Conservation (phyloP, 768 basidiomycete genomes). For the Tulasnella calospora region DNA sequence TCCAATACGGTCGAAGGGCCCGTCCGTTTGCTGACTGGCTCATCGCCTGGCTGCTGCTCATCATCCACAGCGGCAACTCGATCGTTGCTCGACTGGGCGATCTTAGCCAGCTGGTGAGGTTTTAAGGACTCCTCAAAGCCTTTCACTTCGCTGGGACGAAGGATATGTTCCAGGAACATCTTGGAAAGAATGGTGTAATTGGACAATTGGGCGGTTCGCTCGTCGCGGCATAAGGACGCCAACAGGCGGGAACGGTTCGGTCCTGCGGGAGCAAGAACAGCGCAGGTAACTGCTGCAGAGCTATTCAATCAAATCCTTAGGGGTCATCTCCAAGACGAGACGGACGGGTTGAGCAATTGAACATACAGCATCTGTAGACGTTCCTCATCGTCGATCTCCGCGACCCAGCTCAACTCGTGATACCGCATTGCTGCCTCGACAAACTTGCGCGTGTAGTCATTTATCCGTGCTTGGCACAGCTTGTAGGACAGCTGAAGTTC, state of each 20-base stretch:
- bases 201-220: constrained; percentile 72
- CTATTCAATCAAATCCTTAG: constrained; percentile 41
- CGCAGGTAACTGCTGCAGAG: constrained; percentile 88
- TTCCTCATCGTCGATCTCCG: constrained; percentile 90
- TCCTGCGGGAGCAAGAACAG: constrained; percentile 93
- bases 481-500: constrained; percentile 81
- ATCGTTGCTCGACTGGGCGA: constrained; percentile 79
- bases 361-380: constrained; percentile 83
- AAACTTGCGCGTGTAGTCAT: constrained; percentile 88
- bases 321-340: neutral
- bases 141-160: constrained; percentile 82
- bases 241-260: constrained; percentile 92
- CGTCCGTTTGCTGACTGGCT: constrained; percentile 61
- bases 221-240: constrained; percentile 89
- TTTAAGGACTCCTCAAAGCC: constrained; percentile 83
- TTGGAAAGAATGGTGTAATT: constrained; percentile 89
- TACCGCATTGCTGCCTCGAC: constrained; percentile 90
- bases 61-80: constrained; percentile 49
- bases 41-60: constrained; percentile 44
- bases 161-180: constrained; percentile 98
- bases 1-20: constrained; percentile 95
- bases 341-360: neutral
- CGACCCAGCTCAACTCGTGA: constrained; percentile 88
- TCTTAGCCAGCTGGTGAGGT: constrained; percentile 90
- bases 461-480: constrained; percentile 89